Evolutionary conservation across 2,329 filamentous ascomycete genomes (phyloP).

Genomic region (Knoxdaviesia capensis): DNA sequence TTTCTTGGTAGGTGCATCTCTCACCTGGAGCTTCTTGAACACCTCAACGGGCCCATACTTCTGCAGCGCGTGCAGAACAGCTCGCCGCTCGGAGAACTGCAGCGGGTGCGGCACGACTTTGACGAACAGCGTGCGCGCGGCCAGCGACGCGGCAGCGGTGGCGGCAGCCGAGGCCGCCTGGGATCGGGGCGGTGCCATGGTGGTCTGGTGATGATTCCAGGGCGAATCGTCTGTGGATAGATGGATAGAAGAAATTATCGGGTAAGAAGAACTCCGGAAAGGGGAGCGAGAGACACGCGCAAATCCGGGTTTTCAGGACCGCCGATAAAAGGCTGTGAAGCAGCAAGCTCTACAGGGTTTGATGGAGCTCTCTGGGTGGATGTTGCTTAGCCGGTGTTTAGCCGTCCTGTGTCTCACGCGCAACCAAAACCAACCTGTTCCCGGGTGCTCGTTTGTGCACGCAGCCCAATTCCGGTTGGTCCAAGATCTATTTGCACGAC

Average conservation of each 20-base stretch:
- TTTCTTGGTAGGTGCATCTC: slow-evolving; percentile 2
- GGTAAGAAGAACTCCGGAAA: no score
- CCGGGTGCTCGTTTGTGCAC: no score
- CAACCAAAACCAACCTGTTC: no score
- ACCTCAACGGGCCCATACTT: slow-evolving; percentile 27
- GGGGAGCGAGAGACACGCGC: no score
- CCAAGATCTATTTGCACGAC: no score
- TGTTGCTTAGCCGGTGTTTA: slow-evolving; percentile 1
- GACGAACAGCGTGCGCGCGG: slow-evolving; percentile 10
- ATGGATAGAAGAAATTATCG: no score
- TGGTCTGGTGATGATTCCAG: not conserved
- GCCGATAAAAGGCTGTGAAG: no score
- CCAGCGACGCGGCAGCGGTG: not conserved
- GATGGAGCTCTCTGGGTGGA: not conserved
- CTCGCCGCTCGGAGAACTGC: slow-evolving; percentile 32
- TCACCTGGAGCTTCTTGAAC: slow-evolving; percentile 26
- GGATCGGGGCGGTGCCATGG: not conserved
- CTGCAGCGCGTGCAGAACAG: slow-evolving; percentile 30
- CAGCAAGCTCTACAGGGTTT: no score
- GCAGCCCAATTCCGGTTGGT: no score
- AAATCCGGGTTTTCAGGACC: no score
- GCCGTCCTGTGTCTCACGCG: not conserved
- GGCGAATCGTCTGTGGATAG: no score
- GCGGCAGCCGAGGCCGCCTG: not conserved
- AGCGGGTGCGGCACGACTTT: slow-evolving; percentile 28